Conservation (phyloP, 352 stramenopile genomes). For the Pythium phragmitis region DNA sequence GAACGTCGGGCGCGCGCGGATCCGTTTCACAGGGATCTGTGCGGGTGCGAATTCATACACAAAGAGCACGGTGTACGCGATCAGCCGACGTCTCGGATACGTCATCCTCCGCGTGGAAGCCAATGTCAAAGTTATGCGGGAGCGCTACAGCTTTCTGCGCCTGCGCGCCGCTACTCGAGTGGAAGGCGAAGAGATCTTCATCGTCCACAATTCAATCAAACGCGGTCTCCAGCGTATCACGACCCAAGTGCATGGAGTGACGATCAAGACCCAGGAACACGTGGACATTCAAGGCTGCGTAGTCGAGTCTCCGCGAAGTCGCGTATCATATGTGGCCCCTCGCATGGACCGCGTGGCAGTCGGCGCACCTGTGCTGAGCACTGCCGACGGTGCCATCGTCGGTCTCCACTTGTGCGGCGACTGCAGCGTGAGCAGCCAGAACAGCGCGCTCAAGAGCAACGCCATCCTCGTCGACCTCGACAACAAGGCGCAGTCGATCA, state of each 20-base stretch:
- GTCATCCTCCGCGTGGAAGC: constrained; percentile 31
- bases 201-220: constrained; percentile 29
- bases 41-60: constrained; percentile 25
- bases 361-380: constrained; percentile 10
- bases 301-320: constrained; percentile 12
- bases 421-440: not conserved
- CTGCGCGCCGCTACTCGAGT: constrained; percentile 13
- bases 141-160: constrained; percentile 27
- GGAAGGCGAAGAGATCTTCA: constrained; percentile 26
- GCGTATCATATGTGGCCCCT: constrained; percentile 27
- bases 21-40: constrained; percentile 22
- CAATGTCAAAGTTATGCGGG: constrained; percentile 11
- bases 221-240: constrained; percentile 26
- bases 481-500: not conserved
- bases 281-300: constrained; percentile 9
- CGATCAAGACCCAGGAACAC: constrained; percentile 14
- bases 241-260: not conserved
- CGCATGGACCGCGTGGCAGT: not conserved
- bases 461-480: constrained; percentile 16
- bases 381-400: not conserved
- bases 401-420: constrained; percentile 14
- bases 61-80: constrained; percentile 24
- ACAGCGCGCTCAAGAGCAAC: constrained; percentile 13
- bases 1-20: constrained; percentile 11
- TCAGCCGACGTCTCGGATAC: constrained; percentile 31